These are phyloP conservation scores for Colletotrichum incanum DNA, from an alignment of 2,329 filamentous ascomycete species.

Conservation along the genomic window DNA sequence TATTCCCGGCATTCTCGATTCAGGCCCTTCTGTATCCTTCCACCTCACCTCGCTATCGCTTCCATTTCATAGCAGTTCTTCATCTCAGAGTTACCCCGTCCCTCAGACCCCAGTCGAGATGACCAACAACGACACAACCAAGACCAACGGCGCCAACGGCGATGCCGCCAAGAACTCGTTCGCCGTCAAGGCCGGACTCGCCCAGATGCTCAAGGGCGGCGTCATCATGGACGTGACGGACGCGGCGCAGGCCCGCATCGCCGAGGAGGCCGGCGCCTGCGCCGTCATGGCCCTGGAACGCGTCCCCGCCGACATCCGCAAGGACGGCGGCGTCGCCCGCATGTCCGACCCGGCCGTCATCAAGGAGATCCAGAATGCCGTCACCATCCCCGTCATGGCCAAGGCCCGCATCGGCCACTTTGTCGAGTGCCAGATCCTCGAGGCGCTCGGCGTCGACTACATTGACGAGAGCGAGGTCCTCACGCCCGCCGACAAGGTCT, in stretches of 20 bases:
- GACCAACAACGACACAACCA: slow-evolving; percentile 32
- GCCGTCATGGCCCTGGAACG: slow-evolving; percentile 99
- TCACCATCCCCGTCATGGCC: slow-evolving; percentile 99
- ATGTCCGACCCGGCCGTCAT: slow-evolving; percentile 98
- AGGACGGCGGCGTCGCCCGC: slow-evolving; percentile 91
- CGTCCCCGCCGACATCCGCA: slow-evolving; percentile 95
- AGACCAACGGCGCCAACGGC: slow-evolving; percentile 45
- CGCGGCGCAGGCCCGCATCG: slow-evolving; percentile 94
- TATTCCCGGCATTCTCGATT: slow-evolving; percentile 35
- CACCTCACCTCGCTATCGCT: not conserved
- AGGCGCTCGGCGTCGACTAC: slow-evolving; percentile 95
- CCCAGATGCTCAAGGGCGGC: slow-evolving; percentile 98
- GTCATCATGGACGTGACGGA: slow-evolving; percentile 99
- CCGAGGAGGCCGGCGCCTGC: slow-evolving; percentile 94
- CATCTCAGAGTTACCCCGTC: too few species aligned
- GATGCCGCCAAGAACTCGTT: slow-evolving; percentile 69
- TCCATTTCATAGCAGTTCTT: not conserved
- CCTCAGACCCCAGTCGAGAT: not conserved
- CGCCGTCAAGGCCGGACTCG: slow-evolving; percentile 93
- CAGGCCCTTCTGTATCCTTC: slow-evolving; percentile 2
- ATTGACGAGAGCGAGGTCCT: slow-evolving; percentile 99
- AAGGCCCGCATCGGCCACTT: slow-evolving; percentile 98
- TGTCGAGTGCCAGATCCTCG: slow-evolving; percentile 98
- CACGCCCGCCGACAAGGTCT: slow-evolving; percentile 90
- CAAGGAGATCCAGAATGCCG: slow-evolving; percentile 92